These are phyloP conservation scores for Pelargonium australe DNA, from an alignment of 441 rosid genomes.

Conservation along the genomic window DNA sequence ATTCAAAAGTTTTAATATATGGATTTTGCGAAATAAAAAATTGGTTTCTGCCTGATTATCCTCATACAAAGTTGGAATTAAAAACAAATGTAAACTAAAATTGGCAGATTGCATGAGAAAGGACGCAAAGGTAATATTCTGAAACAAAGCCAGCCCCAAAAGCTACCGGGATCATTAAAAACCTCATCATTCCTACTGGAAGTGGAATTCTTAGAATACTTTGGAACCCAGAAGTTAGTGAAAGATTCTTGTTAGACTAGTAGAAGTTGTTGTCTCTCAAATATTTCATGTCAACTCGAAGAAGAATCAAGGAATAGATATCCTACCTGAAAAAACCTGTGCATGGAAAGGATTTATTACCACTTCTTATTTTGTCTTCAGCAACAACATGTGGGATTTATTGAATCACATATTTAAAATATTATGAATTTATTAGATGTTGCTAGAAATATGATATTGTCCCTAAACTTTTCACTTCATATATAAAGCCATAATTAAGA, in stretches of 20 bases:
- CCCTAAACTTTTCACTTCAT: neutral
- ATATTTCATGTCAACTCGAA: neutral
- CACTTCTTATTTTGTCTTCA: neutral
- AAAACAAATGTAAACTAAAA: neutral
- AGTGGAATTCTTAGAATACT: neutral
- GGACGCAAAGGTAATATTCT: neutral
- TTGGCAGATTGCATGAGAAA: constrained; percentile 2
- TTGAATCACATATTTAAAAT: neutral
- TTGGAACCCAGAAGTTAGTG: neutral
- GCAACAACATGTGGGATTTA: neutral
- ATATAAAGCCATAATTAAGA: neutral
- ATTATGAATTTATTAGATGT: neutral
- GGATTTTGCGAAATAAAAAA: neutral
- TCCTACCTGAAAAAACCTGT: neutral
- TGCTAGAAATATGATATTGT: neutral
- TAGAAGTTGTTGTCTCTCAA: neutral
- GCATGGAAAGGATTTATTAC: neutral
- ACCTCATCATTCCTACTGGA: neutral
- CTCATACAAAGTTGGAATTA: neutral
- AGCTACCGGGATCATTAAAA: neutral
- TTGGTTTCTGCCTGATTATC: neutral
- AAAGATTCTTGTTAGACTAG: neutral
- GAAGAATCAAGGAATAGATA: neutral
- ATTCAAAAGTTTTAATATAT: neutral
- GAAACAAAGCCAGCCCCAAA: neutral